Percentiles rank a stretch among this genome's conserved stretches.
These are phyloP conservation scores for Alternaria sp. DNA, from an alignment of 2,329 filamentous ascomycete species.

Conservation along the genomic window DNA sequence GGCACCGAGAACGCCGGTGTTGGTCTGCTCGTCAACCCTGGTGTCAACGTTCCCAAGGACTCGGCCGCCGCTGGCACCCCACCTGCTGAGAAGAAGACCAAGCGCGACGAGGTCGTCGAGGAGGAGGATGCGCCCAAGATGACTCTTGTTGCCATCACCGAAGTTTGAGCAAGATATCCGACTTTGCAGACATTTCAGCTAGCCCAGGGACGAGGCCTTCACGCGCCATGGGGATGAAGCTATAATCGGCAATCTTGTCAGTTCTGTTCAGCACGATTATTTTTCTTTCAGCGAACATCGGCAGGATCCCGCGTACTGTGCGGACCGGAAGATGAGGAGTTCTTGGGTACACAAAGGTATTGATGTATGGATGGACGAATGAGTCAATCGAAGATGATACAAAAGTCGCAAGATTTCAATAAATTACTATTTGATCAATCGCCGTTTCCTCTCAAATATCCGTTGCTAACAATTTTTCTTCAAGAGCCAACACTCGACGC, in stretches of 20 bases:
- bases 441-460: neutral
- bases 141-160: conserved; percentile 52
- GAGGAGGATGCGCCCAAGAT: conserved; percentile 49
- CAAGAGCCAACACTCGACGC: no score
- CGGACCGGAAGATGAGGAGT: conserved; percentile 20
- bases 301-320: conserved; percentile 8
- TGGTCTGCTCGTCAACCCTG: conserved; percentile 50
- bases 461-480: no score
- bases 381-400: neutral
- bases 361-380: conserved; percentile 1
- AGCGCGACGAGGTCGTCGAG: conserved; percentile 42
- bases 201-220: neutral
- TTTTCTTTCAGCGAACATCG: conserved; percentile 19
- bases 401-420: conserved; percentile 10
- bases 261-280: neutral
- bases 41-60: conserved; percentile 49
- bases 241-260: neutral
- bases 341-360: conserved; percentile 4
- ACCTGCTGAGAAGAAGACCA: conserved; percentile 20
- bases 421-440: conserved; percentile 13
- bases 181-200: neutral
- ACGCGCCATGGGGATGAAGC: neutral
- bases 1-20: conserved; percentile 58
- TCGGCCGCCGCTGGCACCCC: conserved; percentile 50
- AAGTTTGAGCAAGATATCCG: conserved; percentile 38